Evolutionary conservation across 2,329 filamentous ascomycete genomes (phyloP).

Genomic region (Penicillium sp.): DNA sequence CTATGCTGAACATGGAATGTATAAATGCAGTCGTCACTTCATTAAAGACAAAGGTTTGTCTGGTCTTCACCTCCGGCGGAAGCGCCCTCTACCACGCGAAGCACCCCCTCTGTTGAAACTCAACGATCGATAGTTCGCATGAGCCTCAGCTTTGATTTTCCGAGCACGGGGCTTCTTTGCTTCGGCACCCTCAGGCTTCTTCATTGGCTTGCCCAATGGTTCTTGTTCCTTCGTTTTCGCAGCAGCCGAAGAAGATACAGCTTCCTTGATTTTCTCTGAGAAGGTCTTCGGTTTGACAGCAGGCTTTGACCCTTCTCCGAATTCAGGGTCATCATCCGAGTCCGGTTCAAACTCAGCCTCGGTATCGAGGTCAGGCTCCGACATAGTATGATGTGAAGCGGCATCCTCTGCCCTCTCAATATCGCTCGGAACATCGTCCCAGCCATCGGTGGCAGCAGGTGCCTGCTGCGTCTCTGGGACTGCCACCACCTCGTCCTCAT

Average conservation of each 20-base stretch:
- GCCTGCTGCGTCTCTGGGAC: conserved; percentile 31
- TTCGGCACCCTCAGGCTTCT: conserved; percentile 14
- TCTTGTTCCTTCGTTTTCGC: conserved; percentile 16
- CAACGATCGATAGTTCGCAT: conserved; percentile 49
- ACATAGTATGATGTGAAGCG: conserved; percentile 29
- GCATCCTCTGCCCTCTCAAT: conserved; percentile 12
- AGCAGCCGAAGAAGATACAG: conserved; percentile 27
- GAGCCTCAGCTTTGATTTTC: conserved; percentile 45
- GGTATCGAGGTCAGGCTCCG: conserved; percentile 28
- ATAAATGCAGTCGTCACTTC: conserved; percentile 23
- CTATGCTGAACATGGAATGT: conserved; percentile 9
- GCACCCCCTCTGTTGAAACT: conserved; percentile 44
- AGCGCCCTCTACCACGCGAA: conserved; percentile 37
- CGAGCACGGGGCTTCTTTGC: conserved; percentile 28
- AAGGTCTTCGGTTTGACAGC: conserved; percentile 30
- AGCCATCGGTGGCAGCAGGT: conserved; percentile 10
- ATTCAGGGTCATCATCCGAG: conserved; percentile 32
- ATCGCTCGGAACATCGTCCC: conserved; percentile 11
- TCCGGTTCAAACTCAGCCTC: conserved; percentile 19
- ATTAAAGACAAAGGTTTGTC: conserved; percentile 3
- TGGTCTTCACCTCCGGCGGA: conserved; percentile 33
- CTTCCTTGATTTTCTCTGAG: conserved; percentile 38
- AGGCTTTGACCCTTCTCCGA: conserved; percentile 22
- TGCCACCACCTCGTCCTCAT: conserved; percentile 33
- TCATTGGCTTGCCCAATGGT: conserved; percentile 1